Evolutionary conservation across 176 grass and related monocot species (phyloP).

Genomic region (Zizania latifolia): DNA sequence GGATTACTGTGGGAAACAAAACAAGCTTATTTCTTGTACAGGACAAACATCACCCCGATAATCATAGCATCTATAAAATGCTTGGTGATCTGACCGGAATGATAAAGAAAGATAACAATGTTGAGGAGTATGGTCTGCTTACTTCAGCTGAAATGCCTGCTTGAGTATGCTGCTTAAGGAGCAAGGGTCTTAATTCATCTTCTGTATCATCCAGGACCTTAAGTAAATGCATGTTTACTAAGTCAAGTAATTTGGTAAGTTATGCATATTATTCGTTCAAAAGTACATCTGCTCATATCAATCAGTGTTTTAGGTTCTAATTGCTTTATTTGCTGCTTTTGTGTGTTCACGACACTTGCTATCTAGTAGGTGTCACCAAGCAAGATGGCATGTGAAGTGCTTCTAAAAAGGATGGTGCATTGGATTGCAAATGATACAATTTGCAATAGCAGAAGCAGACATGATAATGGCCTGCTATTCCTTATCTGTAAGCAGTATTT

Average conservation of each 20-base stretch:
- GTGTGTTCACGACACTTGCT: not conserved
- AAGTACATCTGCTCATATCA: not conserved
- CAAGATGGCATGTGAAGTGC: not conserved
- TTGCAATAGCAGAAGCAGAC: not conserved
- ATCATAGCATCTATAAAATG: conserved; percentile 34
- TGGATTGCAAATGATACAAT: not conserved
- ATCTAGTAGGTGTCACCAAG: not conserved
- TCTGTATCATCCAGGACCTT: not conserved
- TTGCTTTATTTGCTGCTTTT: not conserved
- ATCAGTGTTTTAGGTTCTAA: not conserved
- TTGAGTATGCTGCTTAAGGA: conserved; percentile 17
- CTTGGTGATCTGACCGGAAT: conserved; percentile 41
- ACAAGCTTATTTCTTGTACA: conserved; percentile 52
- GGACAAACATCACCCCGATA: conserved; percentile 50
- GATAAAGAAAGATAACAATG: conserved; percentile 41
- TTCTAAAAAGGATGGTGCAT: not conserved
- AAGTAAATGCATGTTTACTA: not conserved
- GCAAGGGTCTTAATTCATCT: not conserved
- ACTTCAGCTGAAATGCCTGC: conserved; percentile 20
- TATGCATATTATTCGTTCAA: not conserved
- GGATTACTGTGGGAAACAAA: conserved; percentile 57
- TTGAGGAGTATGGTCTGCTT: conserved; percentile 28
- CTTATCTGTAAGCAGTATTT: not conserved
- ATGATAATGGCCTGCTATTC: not conserved
- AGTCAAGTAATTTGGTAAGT: not conserved